Conservation (phyloP, 129 eudicot genomes). For the Apium graveolens region DNA sequence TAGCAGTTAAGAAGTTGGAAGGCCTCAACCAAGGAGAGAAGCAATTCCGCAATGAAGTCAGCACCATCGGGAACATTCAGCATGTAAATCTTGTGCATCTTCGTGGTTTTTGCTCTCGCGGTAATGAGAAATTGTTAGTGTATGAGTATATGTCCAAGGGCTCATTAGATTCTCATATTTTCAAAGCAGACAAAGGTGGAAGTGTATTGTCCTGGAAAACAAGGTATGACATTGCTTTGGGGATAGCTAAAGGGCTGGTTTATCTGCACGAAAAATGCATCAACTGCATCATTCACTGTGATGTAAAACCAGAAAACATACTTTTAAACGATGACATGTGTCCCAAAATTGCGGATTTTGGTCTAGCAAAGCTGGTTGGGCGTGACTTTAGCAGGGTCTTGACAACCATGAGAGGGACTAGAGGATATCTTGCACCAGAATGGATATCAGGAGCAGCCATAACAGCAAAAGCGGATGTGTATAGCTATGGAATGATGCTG, state of each 20-base stretch:
- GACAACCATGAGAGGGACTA: constrained; percentile 69
- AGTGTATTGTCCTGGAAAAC: constrained; percentile 41
- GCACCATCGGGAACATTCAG: constrained; percentile 72
- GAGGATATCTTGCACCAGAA: constrained; percentile 80
- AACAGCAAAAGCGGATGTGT: constrained; percentile 73
- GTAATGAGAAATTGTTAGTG: constrained; percentile 41
- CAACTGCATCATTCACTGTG: constrained; percentile 75
- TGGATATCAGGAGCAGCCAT: constrained; percentile 75
- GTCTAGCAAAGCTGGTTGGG: constrained; percentile 72
- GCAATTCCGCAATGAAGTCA: constrained; percentile 66
- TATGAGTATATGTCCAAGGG: constrained; percentile 70
- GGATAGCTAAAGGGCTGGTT: constrained; percentile 58
- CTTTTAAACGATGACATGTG: constrained; percentile 45
- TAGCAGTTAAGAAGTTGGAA: constrained; percentile 71
- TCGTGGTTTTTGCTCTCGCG: constrained; percentile 61
- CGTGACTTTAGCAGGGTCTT: constrained; percentile 69
- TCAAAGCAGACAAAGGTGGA: constrained; percentile 11
- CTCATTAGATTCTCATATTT: constrained; percentile 49
- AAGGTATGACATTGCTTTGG: constrained; percentile 52
- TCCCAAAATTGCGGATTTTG: constrained; percentile 70
- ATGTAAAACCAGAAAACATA: constrained; percentile 75
- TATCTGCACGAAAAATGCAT: constrained; percentile 71
- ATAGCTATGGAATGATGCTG: constrained; percentile 68
- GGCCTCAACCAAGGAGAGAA: constrained; percentile 58
- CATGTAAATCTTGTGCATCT: constrained; percentile 72